Evolutionary conservation across 2,329 filamentous ascomycete genomes (phyloP), one percentile per base, ranked within the genome.

Genomic region (Diaporthe sp.): DNA sequence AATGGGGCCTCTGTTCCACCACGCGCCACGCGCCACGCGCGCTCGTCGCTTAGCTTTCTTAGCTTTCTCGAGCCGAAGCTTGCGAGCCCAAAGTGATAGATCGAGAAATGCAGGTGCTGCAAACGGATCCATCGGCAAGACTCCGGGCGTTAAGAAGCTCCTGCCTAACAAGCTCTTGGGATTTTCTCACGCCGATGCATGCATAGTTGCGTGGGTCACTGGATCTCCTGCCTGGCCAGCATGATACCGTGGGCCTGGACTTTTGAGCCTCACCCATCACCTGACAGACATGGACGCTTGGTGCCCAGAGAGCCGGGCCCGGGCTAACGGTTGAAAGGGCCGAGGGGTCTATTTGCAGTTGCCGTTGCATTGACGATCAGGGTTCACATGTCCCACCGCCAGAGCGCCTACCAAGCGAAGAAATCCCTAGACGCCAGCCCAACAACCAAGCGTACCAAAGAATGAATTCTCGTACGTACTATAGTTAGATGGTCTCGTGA

Each of bases 301-400:
- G 37, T 31, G 65, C 65, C 46, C 49, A 55, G 49, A 55, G 31
- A 12, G 65, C 25, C 42, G 34, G 65, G 49, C 65, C 65, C 15
- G 25, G 28, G 65, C 65, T 69, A 69, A 42, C 49, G 49, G 65
- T 55, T 69, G 65, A 55, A 12, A 55, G 49, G 49, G 65, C 49
- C 49, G 49, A 51, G 44, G 31, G 28, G 4, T 15, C 22, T 67
- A 4, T 37, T 37, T 39, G 46, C 65, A 68, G 62, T 28, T 53
- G 46, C 31, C 62, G 62, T 53, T 68, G 44, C 62, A 68, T 68
- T 68, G 65, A 49, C 65, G 34, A 69, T 69, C 65, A 69, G 65
- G 65, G 65, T 69, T 69, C 65, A 55, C 31, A 17, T 65, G 61
- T 49, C 31, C 65, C 65, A 51, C 65, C 65, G 65, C 65, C 65